Conservation (phyloP, 306 rosid species). For the Arachis stenosperma region DNA sequence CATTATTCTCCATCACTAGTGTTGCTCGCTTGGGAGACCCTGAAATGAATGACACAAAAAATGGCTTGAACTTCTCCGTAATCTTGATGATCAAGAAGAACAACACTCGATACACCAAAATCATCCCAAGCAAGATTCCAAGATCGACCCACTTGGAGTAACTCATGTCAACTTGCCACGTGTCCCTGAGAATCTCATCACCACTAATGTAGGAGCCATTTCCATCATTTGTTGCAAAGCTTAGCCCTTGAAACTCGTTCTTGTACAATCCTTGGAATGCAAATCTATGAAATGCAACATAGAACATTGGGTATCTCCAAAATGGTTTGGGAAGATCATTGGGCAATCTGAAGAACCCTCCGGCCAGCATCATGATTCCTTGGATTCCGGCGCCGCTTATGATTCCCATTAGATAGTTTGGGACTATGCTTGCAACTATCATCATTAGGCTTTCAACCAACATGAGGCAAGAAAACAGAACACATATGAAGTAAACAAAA, state of each 20-base stretch:
- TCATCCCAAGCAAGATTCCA: conserved; percentile 59
- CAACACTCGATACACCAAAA: conserved; percentile 51
- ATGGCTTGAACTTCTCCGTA: conserved; percentile 49
- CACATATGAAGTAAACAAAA: conserved; percentile 48
- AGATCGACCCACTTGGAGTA: conserved; percentile 78
- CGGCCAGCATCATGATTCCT: conserved; percentile 57
- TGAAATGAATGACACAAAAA: conserved; percentile 11
- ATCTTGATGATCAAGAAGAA: conserved; percentile 55
- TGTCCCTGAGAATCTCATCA: conserved; percentile 46
- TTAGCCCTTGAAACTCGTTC: conserved; percentile 64
- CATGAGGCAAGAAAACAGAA: conserved; percentile 56
- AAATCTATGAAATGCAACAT: conserved; percentile 61
- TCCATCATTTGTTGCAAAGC: conserved; percentile 14
- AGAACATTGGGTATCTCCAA: conserved; percentile 65
- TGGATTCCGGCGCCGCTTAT: conserved; percentile 76
- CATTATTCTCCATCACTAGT: conserved; percentile 25
- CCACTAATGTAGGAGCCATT: conserved; percentile 38
- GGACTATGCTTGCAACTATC: conserved; percentile 71
- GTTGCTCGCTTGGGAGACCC: conserved; percentile 13
- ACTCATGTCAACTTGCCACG: conserved; percentile 48
- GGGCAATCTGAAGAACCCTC: conserved; percentile 66
- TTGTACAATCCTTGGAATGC: conserved; percentile 65
- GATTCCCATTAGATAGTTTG: conserved; percentile 73
- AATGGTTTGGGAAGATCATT: conserved; percentile 50
- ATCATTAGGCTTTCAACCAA: conserved; percentile 83